A percentile compares a stretch with the other conserved stretches of the same genome.
phyloP scores from a whole-genome alignment of 176 grass and related monocot genomes.

The Paspalum notatum region DNA sequence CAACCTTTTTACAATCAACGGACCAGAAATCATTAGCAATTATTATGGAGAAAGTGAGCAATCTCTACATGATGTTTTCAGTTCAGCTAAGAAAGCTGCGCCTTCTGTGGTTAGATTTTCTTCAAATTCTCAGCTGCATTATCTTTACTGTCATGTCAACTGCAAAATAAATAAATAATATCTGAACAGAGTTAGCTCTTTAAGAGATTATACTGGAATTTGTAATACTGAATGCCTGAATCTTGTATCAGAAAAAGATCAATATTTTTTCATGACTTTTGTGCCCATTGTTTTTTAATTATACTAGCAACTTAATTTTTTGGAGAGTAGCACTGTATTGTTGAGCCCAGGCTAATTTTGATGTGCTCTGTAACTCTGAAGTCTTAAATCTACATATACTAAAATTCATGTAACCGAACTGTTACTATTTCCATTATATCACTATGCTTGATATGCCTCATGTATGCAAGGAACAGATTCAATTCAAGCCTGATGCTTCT shows the following conservation, averaged over 20 bases:
- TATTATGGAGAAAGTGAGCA: constrained; percentile 93
- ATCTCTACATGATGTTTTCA: constrained; percentile 74
- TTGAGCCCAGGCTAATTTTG: background rate
- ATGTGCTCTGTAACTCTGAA: constrained; percentile 5
- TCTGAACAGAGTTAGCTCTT: background rate
- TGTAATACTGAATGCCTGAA: background rate
- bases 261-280: background rate
- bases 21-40: constrained; percentile 87
- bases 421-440: background rate
- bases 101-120: constrained; percentile 83
- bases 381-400: background rate
- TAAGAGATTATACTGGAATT: constrained; percentile 22
- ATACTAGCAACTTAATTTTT: background rate
- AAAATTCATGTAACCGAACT: background rate
- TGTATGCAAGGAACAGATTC: background rate
- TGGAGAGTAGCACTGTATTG: background rate
- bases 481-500: background rate
- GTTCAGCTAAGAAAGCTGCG: constrained; percentile 64
- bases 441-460: background rate
- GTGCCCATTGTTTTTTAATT: background rate
- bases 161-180: background rate
- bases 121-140: constrained; percentile 25
- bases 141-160: constrained; percentile 3
- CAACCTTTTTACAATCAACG: constrained; percentile 80
- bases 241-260: constrained; percentile 13